These are phyloP conservation scores for Clonostachys solani DNA, from an alignment of 2,329 filamentous ascomycete species.

Conservation along the genomic window DNA sequence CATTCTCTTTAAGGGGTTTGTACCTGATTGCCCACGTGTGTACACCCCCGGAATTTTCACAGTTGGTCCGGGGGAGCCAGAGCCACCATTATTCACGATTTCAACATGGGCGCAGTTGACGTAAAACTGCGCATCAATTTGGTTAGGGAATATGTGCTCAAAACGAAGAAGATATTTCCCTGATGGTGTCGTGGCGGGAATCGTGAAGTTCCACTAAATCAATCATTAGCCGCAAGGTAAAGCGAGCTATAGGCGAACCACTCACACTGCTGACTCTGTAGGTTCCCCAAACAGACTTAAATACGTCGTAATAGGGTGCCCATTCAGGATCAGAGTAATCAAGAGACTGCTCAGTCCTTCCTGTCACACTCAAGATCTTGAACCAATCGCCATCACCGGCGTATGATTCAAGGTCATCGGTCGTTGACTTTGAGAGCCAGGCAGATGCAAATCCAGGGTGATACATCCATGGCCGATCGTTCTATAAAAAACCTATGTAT, in stretches of 20 bases:
- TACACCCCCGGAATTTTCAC: slow-evolving; percentile 19
- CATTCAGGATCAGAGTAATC: not conserved
- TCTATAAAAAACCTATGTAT: not conserved
- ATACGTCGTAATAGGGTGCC: not conserved
- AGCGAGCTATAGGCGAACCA: not conserved
- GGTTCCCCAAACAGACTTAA: slow-evolving; percentile 2
- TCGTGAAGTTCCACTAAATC: not conserved
- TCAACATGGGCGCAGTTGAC: slow-evolving; percentile 38
- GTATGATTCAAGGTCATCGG: slow-evolving; percentile 3
- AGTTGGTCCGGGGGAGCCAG: slow-evolving; percentile 9
- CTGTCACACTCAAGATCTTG: slow-evolving; percentile 4
- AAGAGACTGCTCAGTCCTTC: slow-evolving; percentile 2
- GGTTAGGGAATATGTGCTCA: not conserved
- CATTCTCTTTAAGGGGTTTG: not conserved
- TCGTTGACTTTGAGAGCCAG: slow-evolving; percentile 3
- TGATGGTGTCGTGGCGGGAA: not conserved
- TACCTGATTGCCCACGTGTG: slow-evolving; percentile 10
- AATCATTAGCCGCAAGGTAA: not conserved
- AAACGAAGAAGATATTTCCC: slow-evolving; percentile 3
- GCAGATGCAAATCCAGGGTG: slow-evolving; percentile 4
- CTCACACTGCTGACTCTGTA: not conserved
- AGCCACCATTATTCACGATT: slow-evolving; percentile 15
- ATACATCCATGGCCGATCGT: slow-evolving; percentile 1
- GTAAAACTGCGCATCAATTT: slow-evolving; percentile 24
- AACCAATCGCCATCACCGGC: slow-evolving; percentile 6